phyloP scores from a whole-genome alignment of 495 filamentous ascomycete genomes.

The Filosporella fistucella region DNA sequence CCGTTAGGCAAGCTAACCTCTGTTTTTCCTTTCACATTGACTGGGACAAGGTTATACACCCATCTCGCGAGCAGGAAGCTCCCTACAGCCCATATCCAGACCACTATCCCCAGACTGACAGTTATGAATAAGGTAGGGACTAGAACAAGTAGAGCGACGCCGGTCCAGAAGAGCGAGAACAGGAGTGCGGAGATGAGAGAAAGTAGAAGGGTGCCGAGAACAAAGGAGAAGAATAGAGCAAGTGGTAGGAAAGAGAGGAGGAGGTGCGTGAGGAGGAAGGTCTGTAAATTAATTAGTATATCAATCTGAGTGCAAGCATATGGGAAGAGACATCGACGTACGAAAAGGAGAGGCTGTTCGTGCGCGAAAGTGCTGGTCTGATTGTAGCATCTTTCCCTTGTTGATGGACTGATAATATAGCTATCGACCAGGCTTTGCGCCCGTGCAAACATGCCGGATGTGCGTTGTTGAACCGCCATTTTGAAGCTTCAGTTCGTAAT shows the following conservation, averaged over 20 bases:
- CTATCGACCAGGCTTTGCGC: constrained; percentile 11
- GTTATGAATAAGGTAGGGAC: constrained; percentile 60
- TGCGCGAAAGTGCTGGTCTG: constrained; percentile 13
- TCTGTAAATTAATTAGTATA: constrained; percentile 6
- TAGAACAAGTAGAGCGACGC: constrained; percentile 58
- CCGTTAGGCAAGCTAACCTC: constrained; percentile 17
- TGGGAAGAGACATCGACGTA: constrained; percentile 6
- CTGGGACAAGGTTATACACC: constrained; percentile 31
- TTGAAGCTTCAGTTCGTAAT: too few species aligned
- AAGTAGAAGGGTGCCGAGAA: constrained; percentile 48
- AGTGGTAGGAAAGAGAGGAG: constrained; percentile 28
- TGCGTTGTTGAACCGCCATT: constrained; percentile 19
- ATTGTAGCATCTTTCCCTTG: constrained; percentile 9
- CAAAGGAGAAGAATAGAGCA: constrained; percentile 56
- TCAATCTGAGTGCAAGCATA: neutral
- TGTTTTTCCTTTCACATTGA: constrained; percentile 15
- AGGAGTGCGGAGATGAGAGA: constrained; percentile 48
- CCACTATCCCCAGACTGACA: constrained; percentile 43
- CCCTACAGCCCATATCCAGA: constrained; percentile 61
- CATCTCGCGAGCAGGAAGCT: constrained; percentile 51
- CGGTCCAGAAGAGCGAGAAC: constrained; percentile 58
- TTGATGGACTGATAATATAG: constrained; percentile 15
- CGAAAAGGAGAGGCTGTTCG: constrained; percentile 21
- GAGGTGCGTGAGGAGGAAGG: constrained; percentile 21
- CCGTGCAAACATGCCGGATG: constrained; percentile 10